A percentile compares a stretch with the other conserved stretches of the same genome.
Evolutionary conservation across 768 basidiomycete genomes (phyloP).

Genomic region (Roridomyces roridus): DNA sequence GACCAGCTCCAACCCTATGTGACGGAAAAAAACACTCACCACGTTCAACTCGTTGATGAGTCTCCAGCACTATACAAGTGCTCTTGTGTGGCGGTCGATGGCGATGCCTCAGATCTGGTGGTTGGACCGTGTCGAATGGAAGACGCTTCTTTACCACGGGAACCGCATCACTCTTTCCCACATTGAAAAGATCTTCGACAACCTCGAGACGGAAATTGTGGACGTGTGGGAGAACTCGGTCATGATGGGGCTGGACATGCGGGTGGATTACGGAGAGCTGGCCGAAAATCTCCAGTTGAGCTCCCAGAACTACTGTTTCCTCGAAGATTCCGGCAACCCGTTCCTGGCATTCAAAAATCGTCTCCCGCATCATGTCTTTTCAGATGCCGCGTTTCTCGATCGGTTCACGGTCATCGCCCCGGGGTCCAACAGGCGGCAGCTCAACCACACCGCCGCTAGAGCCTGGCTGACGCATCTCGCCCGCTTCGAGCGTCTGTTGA

Average conservation of each 20-base stretch:
- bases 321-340: slow-evolving; percentile 15
- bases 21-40: slow-evolving; percentile 18
- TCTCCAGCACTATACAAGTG: slow-evolving; percentile 27
- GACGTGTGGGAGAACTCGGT: slow-evolving; percentile 28
- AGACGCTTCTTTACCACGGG: slow-evolving; percentile 25
- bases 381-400: slow-evolving; percentile 13
- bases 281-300: slow-evolving; percentile 25
- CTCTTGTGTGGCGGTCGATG: slow-evolving; percentile 19
- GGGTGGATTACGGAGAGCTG: slow-evolving; percentile 14
- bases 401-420: slow-evolving; percentile 17
- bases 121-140: slow-evolving; percentile 20
- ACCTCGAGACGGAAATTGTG: slow-evolving; percentile 14
- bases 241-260: slow-evolving; percentile 7
- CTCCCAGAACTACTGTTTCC: slow-evolving; percentile 28
- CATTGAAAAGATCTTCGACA: slow-evolving; percentile 10
- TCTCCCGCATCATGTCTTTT: not conserved
- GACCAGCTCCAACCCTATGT: not conserved
- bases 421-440: slow-evolving; percentile 5
- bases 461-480: not conserved
- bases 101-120: slow-evolving; percentile 25
- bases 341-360: not conserved
- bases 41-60: slow-evolving; percentile 25
- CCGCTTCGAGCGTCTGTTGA: not conserved
- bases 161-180: slow-evolving; percentile 10
- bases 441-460: slow-evolving; percentile 16